phyloP scores from a whole-genome alignment of 179 eudicot species.

The Nepenthes alata region DNA sequence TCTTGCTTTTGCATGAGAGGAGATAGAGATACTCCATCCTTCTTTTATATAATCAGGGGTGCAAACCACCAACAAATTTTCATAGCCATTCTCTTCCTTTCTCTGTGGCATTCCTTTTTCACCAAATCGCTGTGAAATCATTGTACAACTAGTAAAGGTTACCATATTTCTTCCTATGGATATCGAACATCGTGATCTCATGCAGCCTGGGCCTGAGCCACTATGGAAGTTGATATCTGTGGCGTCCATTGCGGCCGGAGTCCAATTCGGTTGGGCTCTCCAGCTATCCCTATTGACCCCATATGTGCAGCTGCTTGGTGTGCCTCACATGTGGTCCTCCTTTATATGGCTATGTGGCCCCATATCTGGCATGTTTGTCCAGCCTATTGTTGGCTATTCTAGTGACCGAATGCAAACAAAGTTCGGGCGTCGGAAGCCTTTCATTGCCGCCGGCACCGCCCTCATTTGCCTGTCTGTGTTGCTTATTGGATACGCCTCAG shows the following conservation, averaged over 20 bases:
- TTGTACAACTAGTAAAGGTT: no score
- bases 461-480: conserved; percentile 7
- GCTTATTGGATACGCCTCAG: conserved; percentile 7
- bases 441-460: conserved; percentile 1
- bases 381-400: conserved; percentile 9
- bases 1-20: no score
- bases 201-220: neutral
- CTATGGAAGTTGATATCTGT: conserved; percentile 2
- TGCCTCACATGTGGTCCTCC: conserved; percentile 9
- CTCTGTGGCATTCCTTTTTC: no score
- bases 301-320: conserved; percentile 7
- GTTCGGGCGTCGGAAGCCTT: conserved; percentile 10
- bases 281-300: conserved; percentile 12
- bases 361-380: conserved; percentile 5
- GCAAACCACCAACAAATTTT: no score
- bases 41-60: no score
- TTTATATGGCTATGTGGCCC: conserved; percentile 11
- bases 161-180: no score
- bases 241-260: conserved; percentile 10
- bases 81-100: no score
- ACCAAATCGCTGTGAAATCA: no score
- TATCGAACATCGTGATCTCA: no score
- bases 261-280: conserved; percentile 13
- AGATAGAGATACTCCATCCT: no score
- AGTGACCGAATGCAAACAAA: conserved; percentile 6